Percentiles rank a stretch among this genome's conserved stretches.
Conservation (phyloP, 208 protist species). For the Trypanosoma melophagium region DNA sequence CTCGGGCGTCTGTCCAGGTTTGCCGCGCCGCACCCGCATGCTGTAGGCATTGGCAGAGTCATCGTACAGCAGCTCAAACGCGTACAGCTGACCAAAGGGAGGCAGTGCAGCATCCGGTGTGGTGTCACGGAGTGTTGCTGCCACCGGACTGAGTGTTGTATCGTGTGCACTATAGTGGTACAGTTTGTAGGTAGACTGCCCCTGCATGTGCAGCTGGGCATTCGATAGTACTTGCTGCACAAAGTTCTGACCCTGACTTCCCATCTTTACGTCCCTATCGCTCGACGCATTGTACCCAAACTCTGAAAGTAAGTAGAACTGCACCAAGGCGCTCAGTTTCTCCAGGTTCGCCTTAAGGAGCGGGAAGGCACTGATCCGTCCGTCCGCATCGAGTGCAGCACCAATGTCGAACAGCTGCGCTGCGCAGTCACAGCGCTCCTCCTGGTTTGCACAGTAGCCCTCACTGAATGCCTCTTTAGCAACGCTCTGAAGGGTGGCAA, state of each 20-base stretch:
- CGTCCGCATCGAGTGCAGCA: slow-evolving; percentile 34
- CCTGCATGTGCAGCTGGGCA: slow-evolving; percentile 34
- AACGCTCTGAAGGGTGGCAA: slow-evolving; percentile 28
- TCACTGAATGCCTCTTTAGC: slow-evolving; percentile 38
- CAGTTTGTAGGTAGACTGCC: slow-evolving; percentile 38
- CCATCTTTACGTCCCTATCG: slow-evolving; percentile 42
- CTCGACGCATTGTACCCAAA: slow-evolving; percentile 55
- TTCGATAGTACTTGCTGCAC: slow-evolving; percentile 48
- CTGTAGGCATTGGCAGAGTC: slow-evolving; percentile 28
- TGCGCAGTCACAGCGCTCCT: slow-evolving; percentile 43
- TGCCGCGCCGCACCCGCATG: slow-evolving; percentile 55
- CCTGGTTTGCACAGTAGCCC: slow-evolving; percentile 38
- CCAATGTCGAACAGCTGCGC: slow-evolving; percentile 57
- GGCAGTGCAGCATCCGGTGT: slow-evolving; percentile 43
- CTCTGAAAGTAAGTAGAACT: slow-evolving; percentile 23
- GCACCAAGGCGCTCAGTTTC: slow-evolving; percentile 34
- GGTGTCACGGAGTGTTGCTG: slow-evolving; percentile 52
- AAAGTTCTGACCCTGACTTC: slow-evolving; percentile 51
- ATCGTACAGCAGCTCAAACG: slow-evolving; percentile 67
- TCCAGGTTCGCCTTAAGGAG: slow-evolving; percentile 33
- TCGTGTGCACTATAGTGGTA: slow-evolving; percentile 80
- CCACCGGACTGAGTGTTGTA: slow-evolving; percentile 55
- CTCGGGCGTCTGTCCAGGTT: slow-evolving; percentile 43
- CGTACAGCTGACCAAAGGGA: slow-evolving; percentile 54
- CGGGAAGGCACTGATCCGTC: slow-evolving; percentile 15